phyloP scores from a whole-genome alignment of 768 basidiomycete genomes.

The Tylopilus plumbeoviolaceoides region DNA sequence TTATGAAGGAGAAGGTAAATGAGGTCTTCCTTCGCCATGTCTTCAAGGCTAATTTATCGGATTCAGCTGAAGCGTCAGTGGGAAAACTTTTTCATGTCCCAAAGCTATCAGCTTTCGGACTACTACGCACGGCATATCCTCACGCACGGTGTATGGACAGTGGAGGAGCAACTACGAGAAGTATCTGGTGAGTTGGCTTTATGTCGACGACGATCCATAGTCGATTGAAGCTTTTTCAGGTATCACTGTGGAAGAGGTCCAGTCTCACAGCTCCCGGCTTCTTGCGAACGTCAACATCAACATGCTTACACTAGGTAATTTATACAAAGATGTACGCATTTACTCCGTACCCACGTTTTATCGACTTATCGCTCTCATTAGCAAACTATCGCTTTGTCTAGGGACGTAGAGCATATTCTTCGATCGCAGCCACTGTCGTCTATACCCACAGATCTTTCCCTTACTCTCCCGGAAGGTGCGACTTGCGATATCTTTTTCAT shows the following conservation, averaged over 20 bases:
- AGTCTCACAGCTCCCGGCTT: constrained; percentile 53
- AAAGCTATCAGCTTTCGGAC: constrained; percentile 76
- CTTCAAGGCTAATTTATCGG: background rate
- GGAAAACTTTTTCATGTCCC: constrained; percentile 83
- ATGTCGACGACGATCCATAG: background rate
- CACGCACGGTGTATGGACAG: constrained; percentile 67
- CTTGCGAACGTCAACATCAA: constrained; percentile 65
- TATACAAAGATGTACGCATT: constrained; percentile 68
- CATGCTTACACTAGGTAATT: constrained; percentile 79
- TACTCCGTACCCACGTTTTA: background rate
- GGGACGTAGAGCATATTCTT: constrained; percentile 67
- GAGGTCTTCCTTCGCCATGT: constrained; percentile 10
- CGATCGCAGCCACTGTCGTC: constrained; percentile 42
- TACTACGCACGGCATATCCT: constrained; percentile 72
- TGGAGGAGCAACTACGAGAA: constrained; percentile 72
- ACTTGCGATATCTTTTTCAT: background rate
- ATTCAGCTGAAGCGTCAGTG: constrained; percentile 68
- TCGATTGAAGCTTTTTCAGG: constrained; percentile 38
- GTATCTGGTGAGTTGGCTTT: constrained; percentile 55
- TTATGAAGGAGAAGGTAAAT: constrained; percentile 80
- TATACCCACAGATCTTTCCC: constrained; percentile 39
- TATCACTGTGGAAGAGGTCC: constrained; percentile 67
- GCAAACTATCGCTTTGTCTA: constrained; percentile 75
- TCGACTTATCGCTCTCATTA: constrained; percentile 26
- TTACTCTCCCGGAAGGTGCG: constrained; percentile 71